Base-by-base conservation (phyloP, 2,329 filamentous ascomycete genomes). In the Penicillium polonicum region DNA sequence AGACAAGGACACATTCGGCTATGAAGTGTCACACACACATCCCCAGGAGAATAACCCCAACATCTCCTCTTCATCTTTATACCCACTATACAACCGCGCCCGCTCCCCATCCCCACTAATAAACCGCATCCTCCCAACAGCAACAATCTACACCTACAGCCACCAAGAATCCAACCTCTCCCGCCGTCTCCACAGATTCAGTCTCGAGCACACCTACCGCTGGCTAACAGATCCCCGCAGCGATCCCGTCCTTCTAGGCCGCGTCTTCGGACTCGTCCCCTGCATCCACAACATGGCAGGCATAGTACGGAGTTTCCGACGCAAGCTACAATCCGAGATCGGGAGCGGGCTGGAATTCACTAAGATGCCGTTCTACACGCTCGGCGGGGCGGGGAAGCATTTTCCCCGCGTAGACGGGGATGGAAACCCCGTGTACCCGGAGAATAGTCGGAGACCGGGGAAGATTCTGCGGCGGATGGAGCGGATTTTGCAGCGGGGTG, bases 331-430 rank as follows among this genome's bases (percentile, higher is more conserved):
- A 29, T 53, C 58, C 10, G 65, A 67, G 52, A 69, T 63, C 21
- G 65, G 65, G 1, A 53, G 54, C 23, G 25, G 60, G 0, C 55
- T 71, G 2, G 70, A 70, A 44, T 35, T 55, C 12, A 23, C 36
- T 21, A 65, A 63, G 29, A 54, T 68, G 15, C 65, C 68, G 0
- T 68, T 63, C 31, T 71, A 68, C 46, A 66, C 60, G 10, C 64
- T 91, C 31, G 89, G 88, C 2, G 86, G 87, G 2, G 82, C 87
- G 0, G 89, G 89, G 0, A 88, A 85, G 2, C 88, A 88, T 67
- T 90, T 86, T 62, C 77, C 79, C 5, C 70, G 72, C 6, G 68
- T 69, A 27, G 75, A 75, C 51, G 60, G 65, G 17, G 61, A 72
- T 5, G 79, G 78, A 1, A 74, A 73, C 21, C 70, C 65, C 33